Percentiles rank a stretch among this genome's conserved stretches.
Conservation (phyloP, 2,329 filamentous ascomycete genomes). For the Alternaria consortialis region DNA sequence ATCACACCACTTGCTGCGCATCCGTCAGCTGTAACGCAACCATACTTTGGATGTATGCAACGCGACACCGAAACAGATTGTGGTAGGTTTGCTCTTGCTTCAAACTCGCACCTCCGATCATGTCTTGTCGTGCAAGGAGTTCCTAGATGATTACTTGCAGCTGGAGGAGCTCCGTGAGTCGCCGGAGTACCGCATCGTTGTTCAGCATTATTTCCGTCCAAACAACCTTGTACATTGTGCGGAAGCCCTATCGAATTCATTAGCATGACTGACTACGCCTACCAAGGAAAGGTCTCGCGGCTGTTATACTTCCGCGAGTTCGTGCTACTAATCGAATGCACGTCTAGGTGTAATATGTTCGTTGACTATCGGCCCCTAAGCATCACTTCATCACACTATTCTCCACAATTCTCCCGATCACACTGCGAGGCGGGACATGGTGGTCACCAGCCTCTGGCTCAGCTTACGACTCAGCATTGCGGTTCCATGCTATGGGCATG, state of each 20-base stretch:
- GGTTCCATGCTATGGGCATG: constrained; percentile 8
- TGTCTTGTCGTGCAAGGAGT: constrained; percentile 9
- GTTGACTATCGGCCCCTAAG: constrained; percentile 13
- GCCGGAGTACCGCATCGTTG: constrained; percentile 10
- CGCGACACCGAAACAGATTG: constrained; percentile 9
- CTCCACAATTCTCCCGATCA: constrained; percentile 3
- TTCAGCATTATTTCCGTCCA: constrained; percentile 18
- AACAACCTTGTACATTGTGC: constrained; percentile 4
- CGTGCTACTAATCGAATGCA: constrained; percentile 15
- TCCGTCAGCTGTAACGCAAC: constrained; percentile 13
- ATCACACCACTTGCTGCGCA: constrained; percentile 19
- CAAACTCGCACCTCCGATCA: not conserved
- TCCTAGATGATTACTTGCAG: constrained; percentile 26
- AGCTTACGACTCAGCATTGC: constrained; percentile 13
- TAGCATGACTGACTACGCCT: not conserved
- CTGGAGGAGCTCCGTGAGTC: constrained; percentile 11
- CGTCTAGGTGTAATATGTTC: constrained; percentile 26
- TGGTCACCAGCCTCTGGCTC: constrained; percentile 4
- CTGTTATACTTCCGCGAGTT: constrained; percentile 4
- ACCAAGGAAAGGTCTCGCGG: constrained; percentile 3
- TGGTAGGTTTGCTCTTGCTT: not conserved
- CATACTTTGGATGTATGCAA: constrained; percentile 14
- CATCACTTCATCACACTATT: constrained; percentile 17
- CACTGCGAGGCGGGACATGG: constrained; percentile 7
- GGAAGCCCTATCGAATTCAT: not conserved